Conservation (phyloP, 2,329 filamentous ascomycete species). For the Macrophomina tecta region DNA sequence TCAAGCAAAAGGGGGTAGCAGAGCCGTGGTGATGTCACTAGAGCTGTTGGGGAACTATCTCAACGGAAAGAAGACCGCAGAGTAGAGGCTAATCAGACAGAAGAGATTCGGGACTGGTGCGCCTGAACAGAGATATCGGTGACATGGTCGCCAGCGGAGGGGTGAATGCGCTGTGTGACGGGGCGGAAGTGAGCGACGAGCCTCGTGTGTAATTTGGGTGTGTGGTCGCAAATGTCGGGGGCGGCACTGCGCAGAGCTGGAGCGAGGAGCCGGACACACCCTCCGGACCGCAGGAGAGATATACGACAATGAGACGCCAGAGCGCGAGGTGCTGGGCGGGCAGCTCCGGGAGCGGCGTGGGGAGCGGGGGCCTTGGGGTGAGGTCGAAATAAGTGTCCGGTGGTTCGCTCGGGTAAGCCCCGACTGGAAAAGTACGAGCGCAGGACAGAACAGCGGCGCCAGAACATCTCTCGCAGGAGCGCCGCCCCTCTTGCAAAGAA, state of each 20-base stretch:
- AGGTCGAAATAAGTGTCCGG: constrained; percentile 27
- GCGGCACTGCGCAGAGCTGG: neutral
- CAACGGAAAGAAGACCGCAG: constrained; percentile 10
- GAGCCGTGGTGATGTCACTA: constrained; percentile 1
- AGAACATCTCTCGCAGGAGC: constrained; percentile 28
- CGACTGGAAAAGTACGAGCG: constrained; percentile 26
- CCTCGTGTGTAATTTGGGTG: neutral
- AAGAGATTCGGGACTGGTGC: neutral
- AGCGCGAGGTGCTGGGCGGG: neutral
- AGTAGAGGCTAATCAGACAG: neutral
- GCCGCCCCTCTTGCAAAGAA: constrained; percentile 26
- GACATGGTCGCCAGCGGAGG: constrained; percentile 2
- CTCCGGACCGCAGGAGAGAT: neutral
- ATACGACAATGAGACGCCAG: neutral
- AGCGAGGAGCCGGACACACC: neutral
- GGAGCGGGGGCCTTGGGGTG: constrained; percentile 17
- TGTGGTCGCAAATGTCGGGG: constrained; percentile 4
- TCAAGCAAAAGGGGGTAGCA: neutral
- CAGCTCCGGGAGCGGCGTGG: neutral
- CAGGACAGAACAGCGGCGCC: constrained; percentile 25
- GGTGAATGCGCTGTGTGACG: neutral
- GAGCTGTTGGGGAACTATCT: neutral
- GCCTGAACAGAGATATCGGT: neutral
- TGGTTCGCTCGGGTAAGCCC: constrained; percentile 29
- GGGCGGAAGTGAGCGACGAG: neutral